Base-by-base conservation (phyloP, 345 rosid species). In the Ailanthus altissimus region DNA sequence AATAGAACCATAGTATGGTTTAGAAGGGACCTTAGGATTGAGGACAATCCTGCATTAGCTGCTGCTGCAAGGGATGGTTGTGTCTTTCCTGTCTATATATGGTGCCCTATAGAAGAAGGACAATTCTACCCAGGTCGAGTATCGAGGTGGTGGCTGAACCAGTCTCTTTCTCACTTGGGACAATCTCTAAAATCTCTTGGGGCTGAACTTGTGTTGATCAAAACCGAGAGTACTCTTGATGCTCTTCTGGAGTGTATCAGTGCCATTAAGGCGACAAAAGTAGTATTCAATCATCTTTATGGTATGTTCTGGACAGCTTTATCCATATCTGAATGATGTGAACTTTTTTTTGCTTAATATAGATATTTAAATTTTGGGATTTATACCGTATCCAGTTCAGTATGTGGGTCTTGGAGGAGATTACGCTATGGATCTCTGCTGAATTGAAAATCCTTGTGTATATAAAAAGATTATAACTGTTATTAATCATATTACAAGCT, bases 61-160 rank as follows among this genome's bases (percentile, higher is more conserved):
- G 91, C 92, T 0, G 97, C 98, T 63, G 94, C 94, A 16, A 92
- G 84, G 81, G 96, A 89, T 28, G 98, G 99, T 32, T 64, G 81
- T 32, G 88, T 95, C 14, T 88, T 88, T 67, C 98, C 97, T 49
- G 91, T 95, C 32, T 93, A 84, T 73, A 90, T 91, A 79, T 95
- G 99, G 98, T 93, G 98, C 73, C 99, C 99, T 63, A 81, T 87
- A 76, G 98, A 91, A 78, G 98, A 95, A 84, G 96, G 89, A 40
- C 95, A 93, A 53, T 95, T 93, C 85, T 92, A 88, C 81, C 96
- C 97, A 0, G 98, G 98, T 63, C 94, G 99, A 38, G 97, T 91
- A 50, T 95, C 99, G 0, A 85, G 98, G 84, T 94, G 98, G 99
- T 94, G 99, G 99, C 86, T 95, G 84, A 93, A 95, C 88, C 94